Conservation (phyloP, 805 yeast genomes). For the Wickerhamiella domercqiae region DNA sequence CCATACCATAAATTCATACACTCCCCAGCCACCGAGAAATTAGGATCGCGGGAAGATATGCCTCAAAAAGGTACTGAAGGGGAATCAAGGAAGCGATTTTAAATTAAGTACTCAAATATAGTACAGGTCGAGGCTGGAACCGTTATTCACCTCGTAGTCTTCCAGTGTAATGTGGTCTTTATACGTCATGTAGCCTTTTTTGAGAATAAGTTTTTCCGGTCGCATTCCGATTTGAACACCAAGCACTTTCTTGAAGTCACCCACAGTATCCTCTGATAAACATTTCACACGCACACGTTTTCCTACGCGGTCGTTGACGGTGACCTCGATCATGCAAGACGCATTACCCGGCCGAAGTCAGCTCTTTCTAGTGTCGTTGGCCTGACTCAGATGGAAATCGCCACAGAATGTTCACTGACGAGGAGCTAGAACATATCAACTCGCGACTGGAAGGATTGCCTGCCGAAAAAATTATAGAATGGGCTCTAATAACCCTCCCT, state of each 20-base stretch:
- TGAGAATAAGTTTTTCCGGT: slow-evolving; percentile 46
- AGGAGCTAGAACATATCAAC: slow-evolving; percentile 55
- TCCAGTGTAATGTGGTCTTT: slow-evolving; percentile 84
- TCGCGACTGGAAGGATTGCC: slow-evolving; percentile 35
- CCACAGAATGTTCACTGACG: slow-evolving; percentile 20
- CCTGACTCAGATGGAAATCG: too few relatives aligned
- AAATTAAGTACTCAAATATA: slow-evolving; percentile 6
- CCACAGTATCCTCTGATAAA: slow-evolving; percentile 67
- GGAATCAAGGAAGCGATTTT: too few relatives aligned
- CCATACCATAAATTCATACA: too few relatives aligned
- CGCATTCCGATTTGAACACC: slow-evolving; percentile 72
- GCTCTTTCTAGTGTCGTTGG: too few relatives aligned
- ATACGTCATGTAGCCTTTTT: slow-evolving; percentile 69
- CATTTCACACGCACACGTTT: slow-evolving; percentile 78
- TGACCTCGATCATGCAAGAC: slow-evolving; percentile 48
- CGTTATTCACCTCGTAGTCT: slow-evolving; percentile 91
- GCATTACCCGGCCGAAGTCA: too few relatives aligned
- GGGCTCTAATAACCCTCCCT: slow-evolving; percentile 80
- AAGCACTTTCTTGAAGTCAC: slow-evolving; percentile 75
- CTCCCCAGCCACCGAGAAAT: too few relatives aligned
- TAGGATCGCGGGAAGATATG: too few relatives aligned
- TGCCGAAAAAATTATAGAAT: slow-evolving; percentile 60
- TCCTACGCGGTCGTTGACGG: slow-evolving; percentile 68
- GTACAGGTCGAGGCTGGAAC: slow-evolving; percentile 73
- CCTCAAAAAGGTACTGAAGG: too few relatives aligned